Base-by-base conservation (phyloP, 257 asterid species). In the Scutellaria galericulata region DNA sequence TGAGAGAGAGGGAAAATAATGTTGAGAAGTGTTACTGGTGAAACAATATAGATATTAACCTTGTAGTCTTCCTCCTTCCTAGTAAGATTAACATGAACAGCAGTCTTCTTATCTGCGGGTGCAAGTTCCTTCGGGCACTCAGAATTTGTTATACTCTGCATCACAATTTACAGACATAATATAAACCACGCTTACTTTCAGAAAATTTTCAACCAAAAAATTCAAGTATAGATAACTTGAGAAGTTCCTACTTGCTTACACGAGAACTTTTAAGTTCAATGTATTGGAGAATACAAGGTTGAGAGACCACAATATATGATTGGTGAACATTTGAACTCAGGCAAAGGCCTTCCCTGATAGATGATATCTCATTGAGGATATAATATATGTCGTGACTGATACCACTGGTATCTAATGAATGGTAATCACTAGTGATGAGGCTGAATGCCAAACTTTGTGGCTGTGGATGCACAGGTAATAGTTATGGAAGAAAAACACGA, bases 51-150 rank as follows among this genome's bases (percentile, higher is more conserved):
- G 66, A 31, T 7, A 13, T 10, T 7, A 73, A 91, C 96, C 73
- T 67, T 78, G 84, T 79, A 88, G 64, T 90, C 82, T 76, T 82
- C 96, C 47, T 86, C 96, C 85, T 70, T 92, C 79, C 94, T 86
- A 48, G 76, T 69, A 71, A 92, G 96, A 78, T 81, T 85, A 64
- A 87, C 92, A 52, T 84, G 92, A 70, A 90, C 88, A 0, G 65
- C 46, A 13, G 81, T 78, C 74, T 82, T 74, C 84, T 40, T 79
- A 75, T 83, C 87, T 18, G 82, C 83, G 35, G 96, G 96, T 35
- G 81, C 86, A 75, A 92, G 91, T 85, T 92, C 98, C 39, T 7
- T 60, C 10, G 98, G 98, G 81, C 94, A 90, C 81, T 88, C 96
- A 0, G 89, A 81, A 64, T 57, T 86, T 73, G 54, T 62, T 56